Evolutionary conservation across 1,284 basidiomycete species (phyloP).

Genomic region (Tremellales sp.): DNA sequence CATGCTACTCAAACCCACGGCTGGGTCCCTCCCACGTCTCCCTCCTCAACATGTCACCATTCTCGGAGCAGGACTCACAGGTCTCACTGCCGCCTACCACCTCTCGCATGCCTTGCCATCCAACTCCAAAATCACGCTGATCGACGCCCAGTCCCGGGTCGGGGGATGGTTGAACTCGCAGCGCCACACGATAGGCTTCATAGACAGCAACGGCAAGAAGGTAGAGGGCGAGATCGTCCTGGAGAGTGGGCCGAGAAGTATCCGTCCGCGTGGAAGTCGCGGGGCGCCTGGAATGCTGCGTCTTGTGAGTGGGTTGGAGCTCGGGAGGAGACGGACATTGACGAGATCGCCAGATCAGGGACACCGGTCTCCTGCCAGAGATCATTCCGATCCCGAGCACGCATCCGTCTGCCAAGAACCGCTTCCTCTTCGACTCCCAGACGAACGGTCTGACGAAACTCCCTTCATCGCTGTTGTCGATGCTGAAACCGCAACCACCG

Average conservation of each 20-base stretch:
- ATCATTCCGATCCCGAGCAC: constrained; percentile 37
- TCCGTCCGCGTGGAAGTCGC: constrained; percentile 67
- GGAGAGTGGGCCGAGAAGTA: constrained; percentile 77
- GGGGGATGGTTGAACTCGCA: constrained; percentile 82
- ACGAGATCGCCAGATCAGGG: constrained; percentile 59
- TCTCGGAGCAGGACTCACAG: constrained; percentile 45
- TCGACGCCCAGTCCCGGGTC: constrained; percentile 62
- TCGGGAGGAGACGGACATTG: neutral
- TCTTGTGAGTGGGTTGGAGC: constrained; percentile 58
- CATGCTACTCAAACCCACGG: too few relatives aligned
- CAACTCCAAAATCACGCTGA: constrained; percentile 55
- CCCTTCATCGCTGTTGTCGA: constrained; percentile 51
- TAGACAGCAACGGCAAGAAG: constrained; percentile 4
- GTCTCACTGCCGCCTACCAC: constrained; percentile 44
- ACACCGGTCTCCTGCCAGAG: constrained; percentile 62
- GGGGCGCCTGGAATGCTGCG: constrained; percentile 59
- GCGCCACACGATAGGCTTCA: constrained; percentile 50
- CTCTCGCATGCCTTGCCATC: constrained; percentile 17
- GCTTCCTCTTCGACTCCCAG: constrained; percentile 45
- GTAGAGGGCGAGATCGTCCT: constrained; percentile 56
- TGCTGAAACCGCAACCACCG: constrained; percentile 53
- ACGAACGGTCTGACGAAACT: constrained; percentile 53
- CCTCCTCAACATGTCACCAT: constrained; percentile 36
- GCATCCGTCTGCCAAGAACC: constrained; percentile 43
- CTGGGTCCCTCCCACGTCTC: too few relatives aligned